Conservation (phyloP, 345 rosid species). For the Hirschfeldia incana region DNA sequence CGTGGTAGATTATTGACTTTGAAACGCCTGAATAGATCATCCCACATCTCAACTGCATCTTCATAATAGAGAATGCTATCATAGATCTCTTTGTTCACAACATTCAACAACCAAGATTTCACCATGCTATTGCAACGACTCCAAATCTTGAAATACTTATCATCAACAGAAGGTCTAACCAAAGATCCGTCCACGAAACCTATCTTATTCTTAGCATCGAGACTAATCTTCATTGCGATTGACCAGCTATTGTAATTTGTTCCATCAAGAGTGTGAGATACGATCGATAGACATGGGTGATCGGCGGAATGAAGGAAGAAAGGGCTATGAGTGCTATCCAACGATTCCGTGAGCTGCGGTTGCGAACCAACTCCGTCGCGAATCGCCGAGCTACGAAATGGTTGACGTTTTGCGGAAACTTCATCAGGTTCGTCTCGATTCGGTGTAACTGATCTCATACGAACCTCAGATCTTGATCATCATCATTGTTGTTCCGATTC, state of each 20-base stretch:
- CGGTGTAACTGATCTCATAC: not conserved
- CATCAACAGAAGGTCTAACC: not conserved
- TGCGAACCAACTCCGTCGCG: not conserved
- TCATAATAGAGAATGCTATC: not conserved
- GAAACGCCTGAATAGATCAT: not conserved
- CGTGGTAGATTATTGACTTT: not conserved
- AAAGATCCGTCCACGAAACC: not conserved
- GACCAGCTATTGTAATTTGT: not conserved
- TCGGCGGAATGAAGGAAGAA: not conserved
- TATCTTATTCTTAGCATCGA: not conserved
- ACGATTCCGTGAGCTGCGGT: too few species aligned
- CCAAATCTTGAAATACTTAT: not conserved
- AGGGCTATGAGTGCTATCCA: not conserved
- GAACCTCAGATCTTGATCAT: not conserved
- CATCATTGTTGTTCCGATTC: not conserved
- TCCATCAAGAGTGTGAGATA: not conserved
- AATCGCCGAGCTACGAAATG: not conserved
- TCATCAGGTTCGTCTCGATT: not conserved
- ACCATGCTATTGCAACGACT: not conserved
- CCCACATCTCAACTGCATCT: not conserved
- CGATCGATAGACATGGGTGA: not conserved
- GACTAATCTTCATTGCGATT: not conserved
- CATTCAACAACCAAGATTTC: not conserved
- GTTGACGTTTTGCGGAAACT: not conserved
- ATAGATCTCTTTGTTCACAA: not conserved